These are phyloP conservation scores for Triticum monococcum DNA, from an alignment of 176 grass and related monocot genomes.

Conservation along the genomic window DNA sequence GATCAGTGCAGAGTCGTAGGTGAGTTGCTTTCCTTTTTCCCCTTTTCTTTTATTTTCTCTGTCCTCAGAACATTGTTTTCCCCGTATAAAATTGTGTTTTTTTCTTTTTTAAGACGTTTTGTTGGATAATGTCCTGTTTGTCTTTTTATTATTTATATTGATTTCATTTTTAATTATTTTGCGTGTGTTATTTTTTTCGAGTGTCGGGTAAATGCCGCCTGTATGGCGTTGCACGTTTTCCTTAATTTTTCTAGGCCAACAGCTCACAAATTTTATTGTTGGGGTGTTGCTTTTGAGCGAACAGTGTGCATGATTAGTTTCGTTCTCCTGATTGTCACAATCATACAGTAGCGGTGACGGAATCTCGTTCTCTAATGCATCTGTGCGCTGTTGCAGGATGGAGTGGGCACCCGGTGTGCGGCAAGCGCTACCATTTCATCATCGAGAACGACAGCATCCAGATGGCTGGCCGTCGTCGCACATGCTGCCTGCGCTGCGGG, in stretches of 20 bases:
- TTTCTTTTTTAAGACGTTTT: neutral
- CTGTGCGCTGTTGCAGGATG: constrained; percentile 64
- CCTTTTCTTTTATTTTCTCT: neutral
- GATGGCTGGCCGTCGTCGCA: constrained; percentile 37
- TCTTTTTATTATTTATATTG: neutral
- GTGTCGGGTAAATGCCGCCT: neutral
- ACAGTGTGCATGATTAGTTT: neutral
- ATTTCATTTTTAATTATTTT: neutral
- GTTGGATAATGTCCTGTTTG: neutral
- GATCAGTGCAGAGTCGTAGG: constrained; percentile 99
- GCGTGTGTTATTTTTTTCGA: neutral
- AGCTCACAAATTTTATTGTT: constrained; percentile 6
- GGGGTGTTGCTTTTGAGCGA: constrained; percentile 30
- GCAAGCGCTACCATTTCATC: constrained; percentile 97
- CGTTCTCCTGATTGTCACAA: neutral
- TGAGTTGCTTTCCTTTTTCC: constrained; percentile 50
- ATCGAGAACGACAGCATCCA: constrained; percentile 77
- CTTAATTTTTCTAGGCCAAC: neutral
- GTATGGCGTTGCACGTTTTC: neutral
- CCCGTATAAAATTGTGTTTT: neutral
- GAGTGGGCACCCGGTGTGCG: constrained; percentile 92
- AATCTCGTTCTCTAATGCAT: constrained; percentile 25
- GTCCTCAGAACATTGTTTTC: neutral
- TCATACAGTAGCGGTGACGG: constrained; percentile 2
- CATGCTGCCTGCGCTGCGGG: constrained; percentile 77